Evolutionary conservation across 164 flowering plant genomes (phyloP).

Genomic region (Dillenia suffruticosa): DNA sequence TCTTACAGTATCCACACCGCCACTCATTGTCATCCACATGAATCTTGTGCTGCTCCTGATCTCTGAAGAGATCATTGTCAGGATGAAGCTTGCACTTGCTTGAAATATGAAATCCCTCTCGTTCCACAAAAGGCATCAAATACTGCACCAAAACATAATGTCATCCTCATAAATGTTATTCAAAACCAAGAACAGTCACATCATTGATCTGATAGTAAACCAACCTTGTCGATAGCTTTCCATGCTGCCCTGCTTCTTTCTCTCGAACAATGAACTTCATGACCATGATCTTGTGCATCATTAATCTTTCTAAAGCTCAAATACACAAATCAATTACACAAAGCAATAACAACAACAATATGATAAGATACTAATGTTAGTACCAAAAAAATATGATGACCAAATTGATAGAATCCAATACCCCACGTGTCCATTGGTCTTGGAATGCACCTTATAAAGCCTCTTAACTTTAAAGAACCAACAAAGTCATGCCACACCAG

Average conservation of each 20-base stretch:
- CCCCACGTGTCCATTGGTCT: too few species aligned
- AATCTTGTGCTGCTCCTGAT: slow-evolving; percentile 90
- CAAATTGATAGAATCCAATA: too few species aligned
- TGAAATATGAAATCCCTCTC: slow-evolving; percentile 61
- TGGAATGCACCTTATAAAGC: too few species aligned
- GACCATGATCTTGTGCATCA: slow-evolving; percentile 39
- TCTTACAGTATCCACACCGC: slow-evolving; percentile 95
- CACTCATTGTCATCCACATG: slow-evolving; percentile 80
- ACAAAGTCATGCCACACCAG: too few species aligned
- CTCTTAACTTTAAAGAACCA: too few species aligned
- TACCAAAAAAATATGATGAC: too few species aligned
- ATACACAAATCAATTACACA: not conserved
- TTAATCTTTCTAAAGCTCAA: slow-evolving; percentile 35
- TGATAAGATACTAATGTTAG: too few species aligned
- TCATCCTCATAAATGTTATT: too few species aligned
- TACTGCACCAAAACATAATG: slow-evolving; percentile 42
- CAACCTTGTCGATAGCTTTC: slow-evolving; percentile 79
- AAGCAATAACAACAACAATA: too few species aligned
- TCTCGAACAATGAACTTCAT: slow-evolving; percentile 90
- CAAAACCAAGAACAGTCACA: too few species aligned
- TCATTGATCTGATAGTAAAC: too few species aligned
- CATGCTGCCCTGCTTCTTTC: slow-evolving; percentile 94
- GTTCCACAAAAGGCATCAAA: slow-evolving; percentile 84
- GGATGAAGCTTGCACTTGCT: slow-evolving; percentile 76
- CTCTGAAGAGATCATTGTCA: slow-evolving; percentile 79